phyloP scores from a whole-genome alignment of 1,284 basidiomycete species.

The Meripilus lineatus region DNA sequence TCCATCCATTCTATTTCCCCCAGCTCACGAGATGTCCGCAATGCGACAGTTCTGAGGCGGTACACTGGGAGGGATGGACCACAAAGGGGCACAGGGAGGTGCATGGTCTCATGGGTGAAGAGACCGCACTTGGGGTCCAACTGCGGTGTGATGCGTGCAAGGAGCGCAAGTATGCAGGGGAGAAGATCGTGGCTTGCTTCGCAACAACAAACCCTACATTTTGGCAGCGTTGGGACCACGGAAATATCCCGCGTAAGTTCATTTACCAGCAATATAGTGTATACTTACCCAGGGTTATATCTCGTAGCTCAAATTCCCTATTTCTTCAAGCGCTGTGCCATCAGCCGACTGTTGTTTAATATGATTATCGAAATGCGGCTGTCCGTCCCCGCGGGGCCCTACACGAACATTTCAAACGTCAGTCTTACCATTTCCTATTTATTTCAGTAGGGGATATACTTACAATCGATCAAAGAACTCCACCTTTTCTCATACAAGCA shows the following conservation, averaged over 20 bases:
- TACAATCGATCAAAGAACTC: too few relatives aligned
- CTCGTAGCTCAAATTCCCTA: constrained; percentile 12
- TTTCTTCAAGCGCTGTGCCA: constrained; percentile 14
- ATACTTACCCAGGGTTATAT: background rate
- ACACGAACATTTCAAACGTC: too few relatives aligned
- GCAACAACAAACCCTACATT: constrained; percentile 11
- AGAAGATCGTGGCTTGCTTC: constrained; percentile 9
- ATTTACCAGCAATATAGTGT: background rate
- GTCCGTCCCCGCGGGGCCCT: too few relatives aligned
- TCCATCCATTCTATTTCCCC: constrained; percentile 18
- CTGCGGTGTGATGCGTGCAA: constrained; percentile 13
- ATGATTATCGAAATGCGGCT: constrained; percentile 15
- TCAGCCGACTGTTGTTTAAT: constrained; percentile 15
- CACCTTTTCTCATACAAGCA: constrained; percentile 14
- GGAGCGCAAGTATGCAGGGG: too few relatives aligned
- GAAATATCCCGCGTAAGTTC: constrained; percentile 10
- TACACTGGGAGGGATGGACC: constrained; percentile 11
- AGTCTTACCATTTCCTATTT: too few relatives aligned
- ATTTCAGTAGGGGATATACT: too few relatives aligned
- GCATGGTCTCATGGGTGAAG: constrained; percentile 12
- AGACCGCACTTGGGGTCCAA: constrained; percentile 15
- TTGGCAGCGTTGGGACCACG: constrained; percentile 11
- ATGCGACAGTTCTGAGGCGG: constrained; percentile 6
- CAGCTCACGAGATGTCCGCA: constrained; percentile 11
- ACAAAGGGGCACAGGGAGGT: constrained; percentile 13